These are phyloP conservation scores for Daldinia concentrica DNA, from an alignment of 495 filamentous ascomycete genomes.

Conservation along the genomic window DNA sequence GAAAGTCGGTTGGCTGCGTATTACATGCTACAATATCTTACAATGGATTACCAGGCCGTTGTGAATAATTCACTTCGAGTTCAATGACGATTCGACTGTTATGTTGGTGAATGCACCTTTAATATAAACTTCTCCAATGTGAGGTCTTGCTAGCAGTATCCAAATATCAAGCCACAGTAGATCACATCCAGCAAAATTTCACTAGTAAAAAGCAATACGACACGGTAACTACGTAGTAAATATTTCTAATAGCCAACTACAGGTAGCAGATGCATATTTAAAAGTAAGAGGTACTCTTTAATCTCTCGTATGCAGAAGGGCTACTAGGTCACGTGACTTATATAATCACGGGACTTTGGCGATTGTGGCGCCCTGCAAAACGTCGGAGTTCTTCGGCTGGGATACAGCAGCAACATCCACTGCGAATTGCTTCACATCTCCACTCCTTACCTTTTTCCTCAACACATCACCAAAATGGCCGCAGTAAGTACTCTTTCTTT, in stretches of 20 bases:
- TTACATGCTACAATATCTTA: constrained; percentile 41
- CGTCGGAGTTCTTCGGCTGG: constrained; percentile 30
- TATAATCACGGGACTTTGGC: constrained; percentile 30
- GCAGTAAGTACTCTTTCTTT: constrained; percentile 71
- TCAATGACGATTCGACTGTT: background rate
- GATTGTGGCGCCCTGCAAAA: constrained; percentile 15
- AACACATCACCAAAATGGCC: constrained; percentile 77
- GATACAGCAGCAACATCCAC: constrained; percentile 46
- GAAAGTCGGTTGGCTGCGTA: constrained; percentile 32
- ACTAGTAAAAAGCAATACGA: background rate
- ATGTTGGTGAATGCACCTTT: background rate
- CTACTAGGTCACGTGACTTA: constrained; percentile 36
- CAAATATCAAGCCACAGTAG: background rate
- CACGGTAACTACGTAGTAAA: background rate
- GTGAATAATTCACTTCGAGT: constrained; percentile 14
- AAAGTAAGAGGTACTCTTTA: too few relatives aligned
- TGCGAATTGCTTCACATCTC: constrained; percentile 53
- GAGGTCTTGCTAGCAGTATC: background rate
- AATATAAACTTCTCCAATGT: background rate
- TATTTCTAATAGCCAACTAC: background rate
- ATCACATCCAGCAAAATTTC: background rate
- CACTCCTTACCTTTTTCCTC: constrained; percentile 53
- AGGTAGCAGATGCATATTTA: too few relatives aligned
- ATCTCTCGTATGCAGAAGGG: background rate
- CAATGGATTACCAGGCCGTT: constrained; percentile 31